Percentiles rank a stretch among this genome's conserved stretches.
phyloP scores from a whole-genome alignment of 2,329 filamentous ascomycete species.

The Pezicula rhizophila region DNA sequence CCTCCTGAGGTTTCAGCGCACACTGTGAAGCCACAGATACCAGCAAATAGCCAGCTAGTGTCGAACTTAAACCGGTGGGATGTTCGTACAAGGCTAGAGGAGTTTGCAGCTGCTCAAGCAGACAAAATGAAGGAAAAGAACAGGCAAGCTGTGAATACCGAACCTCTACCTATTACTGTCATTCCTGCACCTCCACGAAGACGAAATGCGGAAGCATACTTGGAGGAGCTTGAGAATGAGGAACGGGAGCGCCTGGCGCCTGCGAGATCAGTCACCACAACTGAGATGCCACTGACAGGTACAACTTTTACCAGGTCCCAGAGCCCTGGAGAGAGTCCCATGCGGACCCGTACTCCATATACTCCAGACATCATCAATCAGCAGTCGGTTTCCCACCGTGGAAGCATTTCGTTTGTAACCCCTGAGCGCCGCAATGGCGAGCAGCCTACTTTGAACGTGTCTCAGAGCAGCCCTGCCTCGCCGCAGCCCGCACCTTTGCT shows the following conservation, averaged over 20 bases:
- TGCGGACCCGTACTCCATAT: conserved; percentile 18
- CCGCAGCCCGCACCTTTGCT: conserved; percentile 3
- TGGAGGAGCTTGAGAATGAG: conserved; percentile 38
- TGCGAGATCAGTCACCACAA: conserved; percentile 1
- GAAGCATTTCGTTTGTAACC: conserved; percentile 22
- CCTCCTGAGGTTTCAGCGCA: conserved; percentile 27
- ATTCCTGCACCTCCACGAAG: conserved; percentile 57
- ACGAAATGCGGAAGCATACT: conserved; percentile 49
- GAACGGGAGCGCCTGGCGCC: conserved; percentile 6
- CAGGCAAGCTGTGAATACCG: conserved; percentile 46
- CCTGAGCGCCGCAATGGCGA: conserved; percentile 8
- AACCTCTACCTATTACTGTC: conserved; percentile 50
- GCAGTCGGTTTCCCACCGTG: conserved; percentile 20
- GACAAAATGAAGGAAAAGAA: conserved; percentile 53
- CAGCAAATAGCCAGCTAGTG: conserved; percentile 11
- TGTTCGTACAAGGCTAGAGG: conserved; percentile 49
- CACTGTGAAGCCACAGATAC: conserved; percentile 11
- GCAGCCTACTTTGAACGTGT: conserved; percentile 9
- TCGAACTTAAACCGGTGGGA: conserved; percentile 42
- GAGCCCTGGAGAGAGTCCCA: not conserved
- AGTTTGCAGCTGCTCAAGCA: conserved; percentile 55
- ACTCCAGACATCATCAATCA: conserved; percentile 18
- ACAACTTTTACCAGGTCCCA: not conserved
- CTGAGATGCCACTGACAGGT: conserved; percentile 1
- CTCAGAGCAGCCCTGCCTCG: conserved; percentile 9